Percentiles rank a stretch among this genome's conserved stretches.
Conservation (phyloP, 73 alveolate genomes). For the Paraurostyla sp. region DNA sequence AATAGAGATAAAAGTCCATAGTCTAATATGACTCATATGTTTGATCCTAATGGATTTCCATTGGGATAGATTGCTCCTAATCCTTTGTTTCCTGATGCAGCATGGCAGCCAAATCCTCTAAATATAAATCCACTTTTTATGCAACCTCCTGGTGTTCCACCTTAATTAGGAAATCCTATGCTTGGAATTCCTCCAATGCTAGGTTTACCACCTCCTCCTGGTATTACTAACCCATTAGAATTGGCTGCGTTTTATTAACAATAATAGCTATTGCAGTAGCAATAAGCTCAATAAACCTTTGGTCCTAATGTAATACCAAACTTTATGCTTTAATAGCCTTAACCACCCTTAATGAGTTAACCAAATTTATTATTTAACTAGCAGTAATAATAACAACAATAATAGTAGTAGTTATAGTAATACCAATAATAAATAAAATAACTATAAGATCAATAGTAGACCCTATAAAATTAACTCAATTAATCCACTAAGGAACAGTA, state of each 20-base stretch:
- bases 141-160: not conserved
- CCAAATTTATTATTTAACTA: not conserved
- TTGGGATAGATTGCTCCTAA: not conserved
- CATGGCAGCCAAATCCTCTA: not conserved
- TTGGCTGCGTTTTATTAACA: slow-evolving; percentile 26
- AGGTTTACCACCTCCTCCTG: slow-evolving; percentile 17
- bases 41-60: slow-evolving; percentile 8
- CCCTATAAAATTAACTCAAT: not conserved
- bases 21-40: not conserved
- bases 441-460: not conserved
- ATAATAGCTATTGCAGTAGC: not conserved
- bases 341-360: not conserved
- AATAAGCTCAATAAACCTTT: slow-evolving; percentile 15
- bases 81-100: not conserved
- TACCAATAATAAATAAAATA: not conserved
- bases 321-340: not conserved
- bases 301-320: slow-evolving; percentile 30
- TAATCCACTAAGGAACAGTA: not conserved
- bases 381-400: not conserved
- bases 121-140: slow-evolving; percentile 3
- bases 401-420: not conserved
- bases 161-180: not conserved
- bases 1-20: not conserved
- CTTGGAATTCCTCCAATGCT: slow-evolving; percentile 1
- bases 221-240: not conserved